Conservation (phyloP, 2,329 filamentous ascomycete genomes). For the Chrysoporthe austroafricana region DNA sequence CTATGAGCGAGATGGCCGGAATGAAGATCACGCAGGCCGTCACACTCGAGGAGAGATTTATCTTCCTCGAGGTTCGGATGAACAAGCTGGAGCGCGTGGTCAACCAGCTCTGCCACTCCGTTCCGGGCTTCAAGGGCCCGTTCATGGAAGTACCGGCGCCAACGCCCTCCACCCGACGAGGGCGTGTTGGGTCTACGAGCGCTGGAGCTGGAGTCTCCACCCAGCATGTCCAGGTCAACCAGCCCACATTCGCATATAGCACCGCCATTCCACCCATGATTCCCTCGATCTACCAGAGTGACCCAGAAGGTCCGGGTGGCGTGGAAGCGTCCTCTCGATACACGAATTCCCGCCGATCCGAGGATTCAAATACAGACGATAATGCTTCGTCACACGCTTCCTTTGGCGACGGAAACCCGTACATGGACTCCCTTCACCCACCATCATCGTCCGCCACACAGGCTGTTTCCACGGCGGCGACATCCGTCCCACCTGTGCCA, state of each 20-base stretch:
- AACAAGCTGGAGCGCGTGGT: slow-evolving; percentile 58
- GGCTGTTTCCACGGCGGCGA: slow-evolving; percentile 30
- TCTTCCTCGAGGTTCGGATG: slow-evolving; percentile 55
- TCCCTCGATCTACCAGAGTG: slow-evolving; percentile 38
- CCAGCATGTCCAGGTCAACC: slow-evolving; percentile 20
- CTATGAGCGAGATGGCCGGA: slow-evolving; percentile 51
- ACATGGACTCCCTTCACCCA: slow-evolving; percentile 46
- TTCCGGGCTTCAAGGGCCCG: slow-evolving; percentile 43
- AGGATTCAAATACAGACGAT: slow-evolving; percentile 33
- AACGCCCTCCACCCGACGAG: slow-evolving; percentile 29
- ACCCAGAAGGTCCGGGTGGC: not conserved
- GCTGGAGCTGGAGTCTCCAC: slow-evolving; percentile 21
- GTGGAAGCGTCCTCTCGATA: not conserved
- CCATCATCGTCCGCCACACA: slow-evolving; percentile 40
- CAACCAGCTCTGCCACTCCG: slow-evolving; percentile 52
- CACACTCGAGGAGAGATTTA: slow-evolving; percentile 57
- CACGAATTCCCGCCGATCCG: slow-evolving; percentile 39
- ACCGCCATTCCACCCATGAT: slow-evolving; percentile 36
- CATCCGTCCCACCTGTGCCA: slow-evolving; percentile 31
- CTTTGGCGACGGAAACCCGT: slow-evolving; percentile 50
- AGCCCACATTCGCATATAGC: slow-evolving; percentile 35
- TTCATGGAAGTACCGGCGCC: slow-evolving; percentile 35
- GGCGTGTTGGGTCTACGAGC: slow-evolving; percentile 22
- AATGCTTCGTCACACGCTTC: slow-evolving; percentile 44
- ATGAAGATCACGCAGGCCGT: slow-evolving; percentile 63